A percentile compares a stretch with the other conserved stretches of the same genome.
These are phyloP conservation scores for Marasmius fiardii DNA, from an alignment of 1,284 basidiomycete genomes.

Conservation along the genomic window DNA sequence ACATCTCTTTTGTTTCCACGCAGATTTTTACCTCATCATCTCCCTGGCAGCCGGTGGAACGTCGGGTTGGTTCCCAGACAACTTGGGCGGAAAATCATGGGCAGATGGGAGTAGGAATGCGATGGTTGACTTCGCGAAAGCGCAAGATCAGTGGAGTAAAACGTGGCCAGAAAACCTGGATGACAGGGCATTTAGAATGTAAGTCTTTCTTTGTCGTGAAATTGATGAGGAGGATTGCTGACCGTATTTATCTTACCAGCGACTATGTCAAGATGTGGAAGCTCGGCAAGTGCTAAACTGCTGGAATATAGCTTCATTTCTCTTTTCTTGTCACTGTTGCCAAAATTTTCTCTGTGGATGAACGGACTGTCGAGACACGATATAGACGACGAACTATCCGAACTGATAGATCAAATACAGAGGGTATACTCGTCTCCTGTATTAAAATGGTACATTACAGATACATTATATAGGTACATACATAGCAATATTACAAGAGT, in stretches of 20 bases:
- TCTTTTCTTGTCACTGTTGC: too few species aligned
- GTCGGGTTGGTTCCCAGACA: slow-evolving; percentile 81
- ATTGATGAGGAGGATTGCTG: not conserved
- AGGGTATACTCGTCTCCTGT: too few species aligned
- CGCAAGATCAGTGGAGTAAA: slow-evolving; percentile 60
- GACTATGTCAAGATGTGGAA: slow-evolving; percentile 69
- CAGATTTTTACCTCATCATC: slow-evolving; percentile 76
- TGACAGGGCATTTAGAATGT: slow-evolving; percentile 74
- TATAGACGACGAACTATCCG: too few species aligned
- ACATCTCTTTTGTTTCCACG: too few species aligned
- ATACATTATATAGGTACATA: too few species aligned
- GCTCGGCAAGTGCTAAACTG: slow-evolving; percentile 21
- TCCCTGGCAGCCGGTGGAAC: slow-evolving; percentile 78
- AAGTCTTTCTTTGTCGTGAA: slow-evolving; percentile 27
- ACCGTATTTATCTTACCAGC: slow-evolving; percentile 21
- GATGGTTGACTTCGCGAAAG: slow-evolving; percentile 66
- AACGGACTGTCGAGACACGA: too few species aligned
- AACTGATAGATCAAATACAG: too few species aligned
- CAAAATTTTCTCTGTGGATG: too few species aligned
- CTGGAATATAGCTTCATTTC: not conserved
- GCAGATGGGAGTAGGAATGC: slow-evolving; percentile 60
- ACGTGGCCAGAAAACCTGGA: slow-evolving; percentile 64
- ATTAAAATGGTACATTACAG: too few species aligned
- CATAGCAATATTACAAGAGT: too few species aligned
- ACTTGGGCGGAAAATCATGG: slow-evolving; percentile 75